Evolutionary conservation across 495 filamentous ascomycete species (phyloP), one percentile per base, ranked within the genome.

Genomic region (Neurospora sp.): DNA sequence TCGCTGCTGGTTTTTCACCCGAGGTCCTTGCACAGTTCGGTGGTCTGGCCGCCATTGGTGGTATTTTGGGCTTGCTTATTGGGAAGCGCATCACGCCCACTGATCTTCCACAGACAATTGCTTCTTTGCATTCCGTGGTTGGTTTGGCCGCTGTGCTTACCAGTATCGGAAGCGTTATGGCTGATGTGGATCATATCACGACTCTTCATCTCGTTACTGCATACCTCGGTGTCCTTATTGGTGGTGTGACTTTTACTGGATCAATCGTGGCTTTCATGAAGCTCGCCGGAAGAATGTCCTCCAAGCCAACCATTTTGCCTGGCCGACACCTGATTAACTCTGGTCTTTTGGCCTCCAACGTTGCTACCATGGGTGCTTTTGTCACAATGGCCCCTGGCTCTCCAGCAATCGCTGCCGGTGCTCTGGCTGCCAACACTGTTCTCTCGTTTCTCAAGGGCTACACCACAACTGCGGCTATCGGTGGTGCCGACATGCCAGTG

Each of bases 401-500:
- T 16, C 92, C 92, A 0, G 83, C 87, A 37, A 92, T 95, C 73
- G 93, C 91, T 54, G 92, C 92, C 16, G 87, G 86, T 8, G 93
- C 91, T 66, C 84, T 94, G 1, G 88, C 89, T 72, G 90, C 90
- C 73, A 95, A 91, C 79, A 90, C 92, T 1, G 81, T 87, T 1
- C 86, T 95, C 14, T 93, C 91, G 66, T 95, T 95, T 84, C 76
- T 92, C 73, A 93, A 95, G 78, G 93, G 93, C 5, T 94, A 87
- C 76, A 95, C 93, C 12, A 94, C 93, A 3, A 95, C 93, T 0
- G 85, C 93, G 40, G 92, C 91, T 11, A 94, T 95, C 79, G 93
- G 93, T 12, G 93, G 92, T n/a, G 93, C 92, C 5, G 92, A 94
- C 77, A 93, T 93, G 92, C 92, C 92, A 18, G 93, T 95, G 20